These are phyloP conservation scores for Phenoliferia sp. DNA, from an alignment of 1,284 basidiomycete genomes.

Conservation along the genomic window DNA sequence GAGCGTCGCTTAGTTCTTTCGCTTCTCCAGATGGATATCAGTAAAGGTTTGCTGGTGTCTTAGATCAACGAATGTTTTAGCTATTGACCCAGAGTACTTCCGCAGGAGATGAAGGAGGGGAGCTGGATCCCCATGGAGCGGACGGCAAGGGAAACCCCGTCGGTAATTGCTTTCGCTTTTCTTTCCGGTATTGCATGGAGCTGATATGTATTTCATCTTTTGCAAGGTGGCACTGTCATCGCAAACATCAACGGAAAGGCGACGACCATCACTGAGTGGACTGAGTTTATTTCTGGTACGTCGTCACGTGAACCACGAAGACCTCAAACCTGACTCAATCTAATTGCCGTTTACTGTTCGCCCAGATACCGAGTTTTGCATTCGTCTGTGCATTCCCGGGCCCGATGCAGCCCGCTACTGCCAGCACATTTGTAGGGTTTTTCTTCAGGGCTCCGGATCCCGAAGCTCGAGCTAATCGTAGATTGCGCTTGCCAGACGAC, in stretches of 20 bases:
- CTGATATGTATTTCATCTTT: neutral
- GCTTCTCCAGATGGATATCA: neutral
- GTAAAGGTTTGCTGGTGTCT: no score
- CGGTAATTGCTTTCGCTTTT: neutral
- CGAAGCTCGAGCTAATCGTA: neutral
- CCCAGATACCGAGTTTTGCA: conserved; percentile 31
- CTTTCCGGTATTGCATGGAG: no score
- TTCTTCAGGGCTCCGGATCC: no score
- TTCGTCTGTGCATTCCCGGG: conserved; percentile 30
- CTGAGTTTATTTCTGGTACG: conserved; percentile 26
- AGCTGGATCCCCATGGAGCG: conserved; percentile 27
- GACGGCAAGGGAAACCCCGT: neutral
- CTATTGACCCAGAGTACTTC: no score
- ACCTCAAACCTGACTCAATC: neutral
- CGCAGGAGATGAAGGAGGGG: conserved; percentile 8
- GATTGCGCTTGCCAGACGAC: neutral
- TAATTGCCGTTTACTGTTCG: no score
- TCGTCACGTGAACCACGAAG: no score
- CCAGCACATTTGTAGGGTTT: neutral
- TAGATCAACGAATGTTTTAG: no score
- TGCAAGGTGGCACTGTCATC: conserved; percentile 35
- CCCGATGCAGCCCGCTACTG: conserved; percentile 9
- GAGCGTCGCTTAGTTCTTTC: neutral
- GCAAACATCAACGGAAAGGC: conserved; percentile 24
- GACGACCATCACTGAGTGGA: conserved; percentile 38